phyloP scores from a whole-genome alignment of 352 stramenopile species.

The Pilasporangium apinafurcum region DNA sequence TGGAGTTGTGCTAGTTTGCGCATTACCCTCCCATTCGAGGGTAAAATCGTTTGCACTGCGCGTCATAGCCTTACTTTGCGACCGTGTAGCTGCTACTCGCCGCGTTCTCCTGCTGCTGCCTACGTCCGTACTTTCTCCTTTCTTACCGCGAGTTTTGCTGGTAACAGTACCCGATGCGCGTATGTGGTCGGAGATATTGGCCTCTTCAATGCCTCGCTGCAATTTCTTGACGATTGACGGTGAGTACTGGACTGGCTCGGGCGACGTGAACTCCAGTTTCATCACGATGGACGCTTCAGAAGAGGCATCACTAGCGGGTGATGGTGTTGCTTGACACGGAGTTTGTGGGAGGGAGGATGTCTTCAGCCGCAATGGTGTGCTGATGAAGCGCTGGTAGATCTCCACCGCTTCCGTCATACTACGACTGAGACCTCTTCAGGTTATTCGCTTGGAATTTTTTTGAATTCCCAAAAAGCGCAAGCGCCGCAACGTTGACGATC shows the following conservation, averaged over 20 bases:
- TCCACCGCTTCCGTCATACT: slow-evolving; percentile 20
- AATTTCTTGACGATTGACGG: slow-evolving; percentile 14
- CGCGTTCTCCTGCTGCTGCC: background rate
- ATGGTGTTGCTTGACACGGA: too few relatives aligned
- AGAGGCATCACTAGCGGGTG: too few relatives aligned
- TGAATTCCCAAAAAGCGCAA: too few relatives aligned
- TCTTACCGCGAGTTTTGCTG: background rate
- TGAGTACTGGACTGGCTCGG: slow-evolving; percentile 4
- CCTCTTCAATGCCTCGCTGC: slow-evolving; percentile 12
- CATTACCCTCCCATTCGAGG: background rate
- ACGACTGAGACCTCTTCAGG: too few relatives aligned
- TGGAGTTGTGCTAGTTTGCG: too few relatives aligned
- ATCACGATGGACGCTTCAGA: background rate
- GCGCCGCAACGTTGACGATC: too few relatives aligned
- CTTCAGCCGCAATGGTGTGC: slow-evolving; percentile 38
- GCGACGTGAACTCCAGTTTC: slow-evolving; percentile 1
- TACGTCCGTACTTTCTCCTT: background rate
- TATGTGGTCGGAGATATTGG: slow-evolving; percentile 5
- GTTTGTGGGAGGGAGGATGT: too few relatives aligned
- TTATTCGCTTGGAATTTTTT: too few relatives aligned
- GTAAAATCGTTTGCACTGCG: background rate
- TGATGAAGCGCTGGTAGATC: slow-evolving; percentile 41
- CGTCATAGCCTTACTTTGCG: background rate
- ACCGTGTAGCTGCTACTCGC: background rate
- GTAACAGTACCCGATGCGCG: background rate